phyloP scores from a whole-genome alignment of 169 alveolate species.

The Cryptosporidium parvum region DNA sequence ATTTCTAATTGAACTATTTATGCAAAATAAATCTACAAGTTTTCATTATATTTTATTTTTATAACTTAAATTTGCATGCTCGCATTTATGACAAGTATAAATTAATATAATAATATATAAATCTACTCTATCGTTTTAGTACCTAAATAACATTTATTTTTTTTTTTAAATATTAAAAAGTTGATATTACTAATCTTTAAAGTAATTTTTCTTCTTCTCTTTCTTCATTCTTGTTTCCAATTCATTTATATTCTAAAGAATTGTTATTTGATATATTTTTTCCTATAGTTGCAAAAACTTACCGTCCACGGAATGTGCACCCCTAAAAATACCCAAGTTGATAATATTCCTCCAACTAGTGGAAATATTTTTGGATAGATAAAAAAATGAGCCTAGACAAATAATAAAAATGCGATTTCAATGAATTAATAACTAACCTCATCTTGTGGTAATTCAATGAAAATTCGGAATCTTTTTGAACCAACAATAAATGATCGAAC shows the following conservation, averaged over 20 bases:
- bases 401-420: not conserved
- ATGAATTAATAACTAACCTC: conserved; percentile 73
- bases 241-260: conserved; percentile 47
- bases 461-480: conserved; percentile 81
- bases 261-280: not conserved
- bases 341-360: conserved; percentile 80
- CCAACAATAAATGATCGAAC: conserved; percentile 82
- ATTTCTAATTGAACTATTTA: not conserved
- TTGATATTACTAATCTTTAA: conserved; percentile 11
- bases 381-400: conserved; percentile 63
- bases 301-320: conserved; percentile 74
- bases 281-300: not conserved
- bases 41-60: not conserved
- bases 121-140: not conserved
- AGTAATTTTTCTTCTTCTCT: conserved; percentile 54
- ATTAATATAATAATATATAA: conserved; percentile 7
- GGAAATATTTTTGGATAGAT: conserved; percentile 78
- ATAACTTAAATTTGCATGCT: not conserved
- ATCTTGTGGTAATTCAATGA: conserved; percentile 85
- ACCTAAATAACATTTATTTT: not conserved
- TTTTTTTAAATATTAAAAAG: not conserved
- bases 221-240: conserved; percentile 63
- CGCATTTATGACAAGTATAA: not conserved
- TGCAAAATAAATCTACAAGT: not conserved
- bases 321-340: conserved; percentile 81